A percentile compares a stretch with the other conserved stretches of the same genome.
Evolutionary conservation across 2,329 filamentous ascomycete species (phyloP).

Genomic region (Fusarium nanum): DNA sequence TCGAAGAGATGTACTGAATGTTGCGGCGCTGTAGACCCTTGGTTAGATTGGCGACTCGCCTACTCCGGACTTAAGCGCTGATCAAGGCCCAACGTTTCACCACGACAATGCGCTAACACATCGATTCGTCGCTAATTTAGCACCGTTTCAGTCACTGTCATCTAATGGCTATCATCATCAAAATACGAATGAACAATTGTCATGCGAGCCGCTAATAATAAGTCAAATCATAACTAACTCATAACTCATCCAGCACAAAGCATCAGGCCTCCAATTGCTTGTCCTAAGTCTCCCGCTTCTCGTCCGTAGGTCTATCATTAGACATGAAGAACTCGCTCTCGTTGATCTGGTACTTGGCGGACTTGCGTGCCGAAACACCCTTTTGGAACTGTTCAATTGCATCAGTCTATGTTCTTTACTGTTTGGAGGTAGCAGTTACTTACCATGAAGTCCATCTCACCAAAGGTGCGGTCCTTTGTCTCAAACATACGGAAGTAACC

Average conservation of each 20-base stretch:
- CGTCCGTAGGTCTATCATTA: slow-evolving; percentile 23
- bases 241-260: background rate
- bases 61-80: slow-evolving; percentile 13
- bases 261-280: slow-evolving; percentile 3
- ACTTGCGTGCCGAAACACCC: slow-evolving; percentile 54
- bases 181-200: slow-evolving; percentile 4
- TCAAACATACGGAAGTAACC: slow-evolving; percentile 59
- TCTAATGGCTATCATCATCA: slow-evolving; percentile 8
- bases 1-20: background rate
- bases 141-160: slow-evolving; percentile 15
- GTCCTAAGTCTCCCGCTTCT: slow-evolving; percentile 15
- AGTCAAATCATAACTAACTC: background rate
- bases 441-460: slow-evolving; percentile 59
- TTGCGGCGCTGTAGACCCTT: background rate
- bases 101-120: slow-evolving; percentile 16
- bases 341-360: slow-evolving; percentile 52
- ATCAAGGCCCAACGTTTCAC: slow-evolving; percentile 24
- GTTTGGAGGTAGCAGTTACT: background rate
- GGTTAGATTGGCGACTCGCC: background rate
- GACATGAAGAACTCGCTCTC: slow-evolving; percentile 50
- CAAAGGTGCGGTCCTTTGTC: slow-evolving; percentile 59
- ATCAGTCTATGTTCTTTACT: slow-evolving; percentile 19
- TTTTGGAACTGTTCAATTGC: slow-evolving; percentile 49
- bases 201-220: slow-evolving; percentile 8
- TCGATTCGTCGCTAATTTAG: slow-evolving; percentile 8